These are phyloP conservation scores for Gossypium herbaceum DNA, from an alignment of 345 rosid genomes.

Conservation along the genomic window DNA sequence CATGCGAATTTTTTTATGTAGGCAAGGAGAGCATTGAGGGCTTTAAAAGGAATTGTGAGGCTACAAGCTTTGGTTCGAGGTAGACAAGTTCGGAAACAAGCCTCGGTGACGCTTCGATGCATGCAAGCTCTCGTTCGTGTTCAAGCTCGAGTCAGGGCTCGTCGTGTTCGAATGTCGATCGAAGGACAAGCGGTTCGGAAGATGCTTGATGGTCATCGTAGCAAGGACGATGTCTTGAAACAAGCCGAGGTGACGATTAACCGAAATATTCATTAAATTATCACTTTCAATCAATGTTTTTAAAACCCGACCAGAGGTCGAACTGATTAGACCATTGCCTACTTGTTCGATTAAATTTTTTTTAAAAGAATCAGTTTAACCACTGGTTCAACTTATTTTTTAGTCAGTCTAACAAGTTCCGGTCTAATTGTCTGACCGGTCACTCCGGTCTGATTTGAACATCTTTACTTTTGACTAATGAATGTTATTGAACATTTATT, in stretches of 20 bases:
- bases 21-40: slow-evolving; percentile 90
- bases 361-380: too few relatives aligned
- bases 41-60: slow-evolving; percentile 87
- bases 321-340: too few relatives aligned
- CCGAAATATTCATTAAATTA: background rate
- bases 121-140: slow-evolving; percentile 98
- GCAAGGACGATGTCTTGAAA: slow-evolving; percentile 63
- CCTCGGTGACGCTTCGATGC: slow-evolving; percentile 85
- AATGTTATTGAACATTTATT: background rate
- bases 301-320: too few relatives aligned
- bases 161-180: slow-evolving; percentile 72
- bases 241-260: slow-evolving; percentile 59
- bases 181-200: slow-evolving; percentile 85
- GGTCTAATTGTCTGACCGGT: too few relatives aligned
- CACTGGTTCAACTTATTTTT: too few relatives aligned
- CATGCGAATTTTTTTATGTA: slow-evolving; percentile 13
- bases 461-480: too few relatives aligned
- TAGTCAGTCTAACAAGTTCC: too few relatives aligned
- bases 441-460: too few relatives aligned
- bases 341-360: too few relatives aligned
- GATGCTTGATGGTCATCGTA: slow-evolving; percentile 52
- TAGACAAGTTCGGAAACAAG: slow-evolving; percentile 92
- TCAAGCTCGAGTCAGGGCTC: slow-evolving; percentile 94
- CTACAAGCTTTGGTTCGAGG: slow-evolving; percentile 93
- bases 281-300: too few relatives aligned